These are phyloP conservation scores for Suillus luteus DNA, from an alignment of 768 basidiomycete species.

Conservation along the genomic window DNA sequence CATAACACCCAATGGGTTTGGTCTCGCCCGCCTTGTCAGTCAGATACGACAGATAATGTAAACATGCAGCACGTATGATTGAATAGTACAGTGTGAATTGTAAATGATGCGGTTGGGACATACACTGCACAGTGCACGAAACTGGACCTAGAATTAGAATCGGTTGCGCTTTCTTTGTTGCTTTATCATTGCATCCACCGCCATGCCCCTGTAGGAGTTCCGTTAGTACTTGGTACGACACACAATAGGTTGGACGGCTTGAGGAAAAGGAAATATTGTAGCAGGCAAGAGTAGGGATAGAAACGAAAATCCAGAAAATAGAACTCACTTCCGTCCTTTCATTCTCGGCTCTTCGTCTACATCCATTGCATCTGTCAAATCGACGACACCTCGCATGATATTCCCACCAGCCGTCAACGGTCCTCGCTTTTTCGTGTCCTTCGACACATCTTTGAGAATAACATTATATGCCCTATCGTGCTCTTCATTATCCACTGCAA, in stretches of 20 bases:
- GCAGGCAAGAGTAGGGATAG: neutral
- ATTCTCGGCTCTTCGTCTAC: constrained; percentile 57
- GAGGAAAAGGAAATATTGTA: neutral
- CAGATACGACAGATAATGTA: neutral
- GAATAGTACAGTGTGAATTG: neutral
- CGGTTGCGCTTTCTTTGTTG: constrained; percentile 61
- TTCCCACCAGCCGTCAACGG: constrained; percentile 20
- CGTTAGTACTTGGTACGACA: neutral
- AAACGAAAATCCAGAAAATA: neutral
- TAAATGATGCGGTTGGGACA: neutral
- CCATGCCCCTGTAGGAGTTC: constrained; percentile 29
- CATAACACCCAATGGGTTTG: neutral
- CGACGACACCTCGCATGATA: constrained; percentile 4
- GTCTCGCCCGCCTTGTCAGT: neutral
- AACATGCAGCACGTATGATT: neutral
- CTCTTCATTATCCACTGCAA: constrained; percentile 46
- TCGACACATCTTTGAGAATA: constrained; percentile 61
- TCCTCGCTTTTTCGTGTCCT: constrained; percentile 51
- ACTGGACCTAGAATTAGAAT: constrained; percentile 32
- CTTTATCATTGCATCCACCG: constrained; percentile 47
- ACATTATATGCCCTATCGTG: constrained; percentile 57
- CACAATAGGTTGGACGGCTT: neutral
- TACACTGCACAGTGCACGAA: neutral
- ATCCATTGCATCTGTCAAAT: constrained; percentile 53
- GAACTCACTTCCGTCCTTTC: constrained; percentile 64